Base-by-base conservation (phyloP, 495 filamentous ascomycete genomes). In the Tuber calosporum region DNA sequence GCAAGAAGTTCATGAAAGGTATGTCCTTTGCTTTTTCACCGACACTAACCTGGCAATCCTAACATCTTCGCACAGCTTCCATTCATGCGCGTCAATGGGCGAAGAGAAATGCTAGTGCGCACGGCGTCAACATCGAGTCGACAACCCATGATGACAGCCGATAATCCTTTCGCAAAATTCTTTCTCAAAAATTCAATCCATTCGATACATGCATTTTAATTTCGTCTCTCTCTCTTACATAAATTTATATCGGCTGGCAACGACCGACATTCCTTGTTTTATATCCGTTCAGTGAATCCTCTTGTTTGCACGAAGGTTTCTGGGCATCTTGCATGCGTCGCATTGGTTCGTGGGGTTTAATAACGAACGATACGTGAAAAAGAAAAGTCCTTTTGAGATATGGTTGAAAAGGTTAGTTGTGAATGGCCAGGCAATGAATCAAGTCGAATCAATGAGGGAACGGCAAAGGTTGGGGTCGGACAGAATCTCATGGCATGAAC, bases 1-100 rank as follows among this genome's bases (percentile, higher is more conserved):
- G 93, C 87, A 98, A 97, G 86, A 96, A 94, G 83, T 99, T 97
- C 84, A 83, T 97, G 80, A 97, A 97, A 85, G 94, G 95, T 93
- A 88, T 81, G 84, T 75, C 26, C 66, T 71, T 19, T 43, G 13
- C 43, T 69, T 69, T 74, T 42, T 40, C 71, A 45, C 34, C 71
- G 69, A 71, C 66, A 45, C 6, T 72, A 38, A 39, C 58, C 73
- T 69, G 66, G 83, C 48, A 82, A 72, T 42, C 67, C 77, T 84
- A 75, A 83, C 73, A 58, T 26, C 30, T 72, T 58, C 39, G 45
- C 20, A 66, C 77, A 97, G 95, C 93, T 72, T 97, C 95, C 48
- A 93, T 97, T 74, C 85, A 97, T 71, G 92, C 93, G 26, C 92
- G 95, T 76, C 87, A 90, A 77, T 99, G 95, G 95, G 92, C 93